These are phyloP conservation scores for Cruciata laevipes DNA, from an alignment of 257 asterid genomes.

Conservation along the genomic window DNA sequence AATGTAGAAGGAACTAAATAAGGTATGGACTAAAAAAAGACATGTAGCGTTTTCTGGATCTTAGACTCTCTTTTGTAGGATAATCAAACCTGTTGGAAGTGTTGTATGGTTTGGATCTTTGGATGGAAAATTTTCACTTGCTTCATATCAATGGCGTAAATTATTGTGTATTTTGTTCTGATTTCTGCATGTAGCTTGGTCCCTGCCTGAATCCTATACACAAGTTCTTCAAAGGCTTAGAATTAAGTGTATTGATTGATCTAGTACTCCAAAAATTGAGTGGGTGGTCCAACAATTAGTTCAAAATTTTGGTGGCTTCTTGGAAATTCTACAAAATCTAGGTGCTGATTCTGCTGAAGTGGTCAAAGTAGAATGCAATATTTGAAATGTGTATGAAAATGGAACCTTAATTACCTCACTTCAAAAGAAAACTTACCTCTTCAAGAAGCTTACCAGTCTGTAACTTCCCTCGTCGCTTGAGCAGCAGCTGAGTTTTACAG, in stretches of 20 bases:
- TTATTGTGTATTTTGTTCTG: neutral
- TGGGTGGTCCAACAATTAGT: neutral
- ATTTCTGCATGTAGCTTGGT: neutral
- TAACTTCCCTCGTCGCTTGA: no score
- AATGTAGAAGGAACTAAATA: slow-evolving; percentile 30
- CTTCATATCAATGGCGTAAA: slow-evolving; percentile 10
- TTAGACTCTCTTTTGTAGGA: neutral
- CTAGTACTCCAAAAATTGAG: neutral
- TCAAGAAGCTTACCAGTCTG: no score
- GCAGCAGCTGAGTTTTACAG: no score
- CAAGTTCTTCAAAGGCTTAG: neutral
- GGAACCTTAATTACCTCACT: no score
- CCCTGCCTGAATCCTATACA: neutral
- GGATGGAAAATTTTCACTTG: neutral
- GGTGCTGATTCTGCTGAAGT: neutral
- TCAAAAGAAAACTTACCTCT: no score
- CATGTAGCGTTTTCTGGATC: neutral
- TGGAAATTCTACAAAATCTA: neutral
- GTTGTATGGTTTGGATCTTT: neutral
- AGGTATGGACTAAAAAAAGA: neutral
- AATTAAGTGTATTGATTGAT: neutral
- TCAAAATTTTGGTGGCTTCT: neutral
- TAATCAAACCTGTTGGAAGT: neutral
- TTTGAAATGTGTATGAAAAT: no score
- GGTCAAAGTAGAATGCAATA: no score